A percentile compares a stretch with the other conserved stretches of the same genome.
phyloP scores from a whole-genome alignment of 441 rosid species.

The Bocquillonia castaneifolia region DNA sequence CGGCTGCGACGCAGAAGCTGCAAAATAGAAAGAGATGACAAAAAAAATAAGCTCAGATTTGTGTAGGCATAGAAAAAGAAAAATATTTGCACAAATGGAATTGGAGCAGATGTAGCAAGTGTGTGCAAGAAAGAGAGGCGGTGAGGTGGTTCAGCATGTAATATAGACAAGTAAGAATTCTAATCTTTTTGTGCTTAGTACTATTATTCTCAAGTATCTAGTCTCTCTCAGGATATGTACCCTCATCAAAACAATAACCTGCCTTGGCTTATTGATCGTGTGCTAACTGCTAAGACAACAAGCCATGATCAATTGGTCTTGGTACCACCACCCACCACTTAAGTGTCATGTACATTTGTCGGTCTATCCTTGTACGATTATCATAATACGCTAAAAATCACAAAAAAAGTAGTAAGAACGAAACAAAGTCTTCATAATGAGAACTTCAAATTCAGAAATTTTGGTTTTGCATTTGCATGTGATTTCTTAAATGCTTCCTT shows the following conservation, averaged over 20 bases:
- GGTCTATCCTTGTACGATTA: neutral
- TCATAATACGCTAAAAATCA: neutral
- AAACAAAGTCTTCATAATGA: no score
- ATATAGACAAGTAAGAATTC: no score
- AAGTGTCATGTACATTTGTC: neutral
- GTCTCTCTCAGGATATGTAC: neutral
- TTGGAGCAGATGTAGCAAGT: neutral
- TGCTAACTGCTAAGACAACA: neutral
- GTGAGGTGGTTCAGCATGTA: neutral
- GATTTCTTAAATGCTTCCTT: no score
- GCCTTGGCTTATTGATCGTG: neutral
- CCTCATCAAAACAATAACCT: neutral
- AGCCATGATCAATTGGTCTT: neutral
- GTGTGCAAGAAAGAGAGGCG: neutral
- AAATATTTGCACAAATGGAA: no score
- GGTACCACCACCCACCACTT: neutral
- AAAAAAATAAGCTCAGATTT: constrained; percentile 7
- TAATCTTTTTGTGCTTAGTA: no score
- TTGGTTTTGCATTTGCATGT: no score
- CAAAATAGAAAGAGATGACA: constrained; percentile 16
- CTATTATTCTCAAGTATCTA: no score
- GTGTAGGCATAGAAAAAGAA: neutral
- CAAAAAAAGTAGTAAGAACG: no score
- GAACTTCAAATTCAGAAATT: no score
- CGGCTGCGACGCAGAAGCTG: constrained; percentile 58